Evolutionary conservation across 345 rosid species (phyloP).

Genomic region (Gossypium thurberi): DNA sequence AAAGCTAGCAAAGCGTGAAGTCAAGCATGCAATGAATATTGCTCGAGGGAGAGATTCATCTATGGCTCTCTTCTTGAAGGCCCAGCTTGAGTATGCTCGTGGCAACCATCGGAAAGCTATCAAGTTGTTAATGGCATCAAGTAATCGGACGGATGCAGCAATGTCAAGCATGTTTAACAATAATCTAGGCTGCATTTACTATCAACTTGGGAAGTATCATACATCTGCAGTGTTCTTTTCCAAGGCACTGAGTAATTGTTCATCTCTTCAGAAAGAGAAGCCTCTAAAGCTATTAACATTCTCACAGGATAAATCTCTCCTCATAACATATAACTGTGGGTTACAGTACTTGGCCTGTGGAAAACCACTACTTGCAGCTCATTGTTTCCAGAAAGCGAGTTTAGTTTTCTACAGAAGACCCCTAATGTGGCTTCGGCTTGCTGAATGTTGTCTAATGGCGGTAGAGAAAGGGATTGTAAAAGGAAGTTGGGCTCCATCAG

Average conservation of each 20-base stretch:
- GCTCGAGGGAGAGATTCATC: conserved; percentile 88
- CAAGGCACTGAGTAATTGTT: conserved; percentile 62
- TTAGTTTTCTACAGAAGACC: conserved; percentile 56
- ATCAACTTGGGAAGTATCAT: neutral
- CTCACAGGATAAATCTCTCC: conserved; percentile 25
- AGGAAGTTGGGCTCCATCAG: conserved; percentile 28
- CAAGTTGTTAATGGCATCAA: conserved; percentile 78
- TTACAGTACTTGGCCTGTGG: conserved; percentile 77
- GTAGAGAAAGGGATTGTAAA: conserved; percentile 47
- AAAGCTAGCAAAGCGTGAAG: conserved; percentile 94
- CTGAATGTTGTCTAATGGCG: conserved; percentile 61
- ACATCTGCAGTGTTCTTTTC: conserved; percentile 57
- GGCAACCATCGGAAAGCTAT: conserved; percentile 92
- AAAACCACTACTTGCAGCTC: conserved; percentile 83
- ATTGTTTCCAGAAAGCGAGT: conserved; percentile 79
- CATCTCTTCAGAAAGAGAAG: conserved; percentile 67
- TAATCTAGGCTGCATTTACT: conserved; percentile 66
- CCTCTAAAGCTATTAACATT: conserved; percentile 56
- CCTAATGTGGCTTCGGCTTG: conserved; percentile 81
- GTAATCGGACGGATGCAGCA: conserved; percentile 58
- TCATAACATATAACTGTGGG: conserved; percentile 78
- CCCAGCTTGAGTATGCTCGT: conserved; percentile 96
- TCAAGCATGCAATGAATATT: conserved; percentile 88
- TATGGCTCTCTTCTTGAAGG: conserved; percentile 79
- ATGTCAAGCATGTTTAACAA: conserved; percentile 76